Conservation (phyloP, 129 eudicot genomes). For the Arctium lappa region DNA sequence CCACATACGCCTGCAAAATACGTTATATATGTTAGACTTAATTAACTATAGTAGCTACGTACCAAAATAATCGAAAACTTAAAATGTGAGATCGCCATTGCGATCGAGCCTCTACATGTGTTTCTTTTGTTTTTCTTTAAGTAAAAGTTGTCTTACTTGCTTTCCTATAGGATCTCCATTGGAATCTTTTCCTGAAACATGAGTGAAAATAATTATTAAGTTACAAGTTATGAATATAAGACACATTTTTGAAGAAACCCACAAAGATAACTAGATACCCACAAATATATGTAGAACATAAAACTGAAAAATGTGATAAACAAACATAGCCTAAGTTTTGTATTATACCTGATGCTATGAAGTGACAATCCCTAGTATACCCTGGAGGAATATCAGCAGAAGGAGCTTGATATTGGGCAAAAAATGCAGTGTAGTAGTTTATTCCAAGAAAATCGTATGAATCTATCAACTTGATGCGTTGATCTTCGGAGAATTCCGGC, state of each 20-base stretch:
- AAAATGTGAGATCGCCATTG: not conserved
- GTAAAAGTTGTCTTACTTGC: not conserved
- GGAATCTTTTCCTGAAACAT: conserved; percentile 14
- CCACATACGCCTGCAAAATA: conserved; percentile 12
- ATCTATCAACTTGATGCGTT: conserved; percentile 30
- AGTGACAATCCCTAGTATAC: conserved; percentile 22
- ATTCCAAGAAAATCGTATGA: conserved; percentile 67
- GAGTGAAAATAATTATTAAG: not conserved
- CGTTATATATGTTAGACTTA: not conserved
- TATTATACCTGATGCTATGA: conserved; percentile 8
- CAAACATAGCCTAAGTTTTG: not conserved
- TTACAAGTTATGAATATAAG: not conserved
- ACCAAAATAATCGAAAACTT: not conserved
- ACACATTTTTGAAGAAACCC: not conserved
- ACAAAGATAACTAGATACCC: not conserved
- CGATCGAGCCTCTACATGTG: not conserved
- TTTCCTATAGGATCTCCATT: not conserved
- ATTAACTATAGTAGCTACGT: not conserved
- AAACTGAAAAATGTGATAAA: not conserved
- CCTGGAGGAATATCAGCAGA: not conserved
- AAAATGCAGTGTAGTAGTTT: conserved; percentile 54
- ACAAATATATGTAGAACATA: not conserved
- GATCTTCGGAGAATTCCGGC: not conserved
- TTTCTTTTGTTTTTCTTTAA: not conserved
- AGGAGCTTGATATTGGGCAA: conserved; percentile 6